These are phyloP conservation scores for Fusarium solani-melongenae DNA, from an alignment of 2,329 filamentous ascomycete species.

Conservation along the genomic window DNA sequence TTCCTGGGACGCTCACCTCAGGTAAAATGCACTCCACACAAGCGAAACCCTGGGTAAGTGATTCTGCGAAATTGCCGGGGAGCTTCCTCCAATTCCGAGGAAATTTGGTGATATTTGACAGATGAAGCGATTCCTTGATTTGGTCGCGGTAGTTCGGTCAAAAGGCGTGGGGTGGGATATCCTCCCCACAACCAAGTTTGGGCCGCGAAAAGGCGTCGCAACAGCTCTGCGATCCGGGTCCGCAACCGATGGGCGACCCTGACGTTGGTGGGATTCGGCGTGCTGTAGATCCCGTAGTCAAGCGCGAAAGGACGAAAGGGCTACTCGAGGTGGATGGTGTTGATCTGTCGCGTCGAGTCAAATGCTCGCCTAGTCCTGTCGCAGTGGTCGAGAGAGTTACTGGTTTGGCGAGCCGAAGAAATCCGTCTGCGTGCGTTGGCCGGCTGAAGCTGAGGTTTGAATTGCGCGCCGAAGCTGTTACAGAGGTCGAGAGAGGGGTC, in stretches of 20 bases:
- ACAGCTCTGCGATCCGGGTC: background rate
- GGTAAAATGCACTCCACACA: slow-evolving; percentile 5
- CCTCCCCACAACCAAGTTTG: slow-evolving; percentile 21
- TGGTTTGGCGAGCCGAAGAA: background rate
- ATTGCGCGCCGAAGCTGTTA: background rate
- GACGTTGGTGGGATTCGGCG: background rate
- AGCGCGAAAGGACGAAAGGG: background rate
- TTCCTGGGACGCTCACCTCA: slow-evolving; percentile 29
- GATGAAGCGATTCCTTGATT: background rate
- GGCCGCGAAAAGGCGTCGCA: background rate
- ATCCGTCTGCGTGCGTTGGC: background rate
- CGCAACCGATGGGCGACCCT: background rate
- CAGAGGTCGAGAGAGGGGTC: background rate
- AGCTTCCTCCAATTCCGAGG: background rate
- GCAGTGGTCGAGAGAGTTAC: background rate
- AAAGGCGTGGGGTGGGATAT: slow-evolving; percentile 5
- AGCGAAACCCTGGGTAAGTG: background rate
- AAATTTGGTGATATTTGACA: background rate
- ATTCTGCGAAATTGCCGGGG: background rate
- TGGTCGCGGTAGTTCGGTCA: slow-evolving; percentile 1
- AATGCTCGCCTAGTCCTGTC: background rate
- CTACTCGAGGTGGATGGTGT: background rate
- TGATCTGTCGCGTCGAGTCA: background rate
- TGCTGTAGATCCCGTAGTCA: background rate
- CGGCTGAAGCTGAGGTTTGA: background rate